Conservation (phyloP, 257 asterid species). For the Solanum lycopersicoides region DNA sequence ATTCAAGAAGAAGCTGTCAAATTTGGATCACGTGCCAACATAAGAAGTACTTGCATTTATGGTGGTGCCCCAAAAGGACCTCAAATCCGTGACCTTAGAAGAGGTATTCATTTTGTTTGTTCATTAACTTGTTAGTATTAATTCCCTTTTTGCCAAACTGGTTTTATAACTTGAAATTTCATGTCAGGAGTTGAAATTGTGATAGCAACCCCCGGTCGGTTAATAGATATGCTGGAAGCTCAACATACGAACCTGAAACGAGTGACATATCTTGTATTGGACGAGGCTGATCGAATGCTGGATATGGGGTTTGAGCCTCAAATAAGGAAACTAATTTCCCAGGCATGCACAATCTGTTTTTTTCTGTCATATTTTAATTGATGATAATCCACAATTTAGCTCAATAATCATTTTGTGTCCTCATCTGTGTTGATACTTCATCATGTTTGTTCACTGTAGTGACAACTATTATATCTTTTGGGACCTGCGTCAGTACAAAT, state of each 20-base stretch:
- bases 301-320: constrained; percentile 99
- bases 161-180: constrained; percentile 2
- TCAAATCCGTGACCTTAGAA: constrained; percentile 78
- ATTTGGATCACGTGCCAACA: constrained; percentile 57
- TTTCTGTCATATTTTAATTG: neutral
- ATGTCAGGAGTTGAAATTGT: constrained; percentile 78
- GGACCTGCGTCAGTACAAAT: neutral
- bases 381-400: neutral
- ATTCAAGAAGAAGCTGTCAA: constrained; percentile 79
- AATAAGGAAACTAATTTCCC: constrained; percentile 77
- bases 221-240: constrained; percentile 89
- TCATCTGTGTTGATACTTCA: neutral
- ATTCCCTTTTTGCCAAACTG: neutral
- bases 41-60: constrained; percentile 79
- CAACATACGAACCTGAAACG: constrained; percentile 79
- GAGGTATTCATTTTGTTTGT: constrained; percentile 30
- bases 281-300: constrained; percentile 96
- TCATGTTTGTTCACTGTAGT: neutral
- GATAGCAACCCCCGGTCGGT: constrained; percentile 90
- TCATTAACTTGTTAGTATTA: neutral
- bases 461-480: neutral
- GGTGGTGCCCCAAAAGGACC: constrained; percentile 99
- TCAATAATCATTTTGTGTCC: neutral
- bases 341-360: constrained; percentile 25
- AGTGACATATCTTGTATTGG: constrained; percentile 85